These are phyloP conservation scores for Fusarium brachygibbosum DNA, from an alignment of 2,329 filamentous ascomycete species.

Conservation along the genomic window DNA sequence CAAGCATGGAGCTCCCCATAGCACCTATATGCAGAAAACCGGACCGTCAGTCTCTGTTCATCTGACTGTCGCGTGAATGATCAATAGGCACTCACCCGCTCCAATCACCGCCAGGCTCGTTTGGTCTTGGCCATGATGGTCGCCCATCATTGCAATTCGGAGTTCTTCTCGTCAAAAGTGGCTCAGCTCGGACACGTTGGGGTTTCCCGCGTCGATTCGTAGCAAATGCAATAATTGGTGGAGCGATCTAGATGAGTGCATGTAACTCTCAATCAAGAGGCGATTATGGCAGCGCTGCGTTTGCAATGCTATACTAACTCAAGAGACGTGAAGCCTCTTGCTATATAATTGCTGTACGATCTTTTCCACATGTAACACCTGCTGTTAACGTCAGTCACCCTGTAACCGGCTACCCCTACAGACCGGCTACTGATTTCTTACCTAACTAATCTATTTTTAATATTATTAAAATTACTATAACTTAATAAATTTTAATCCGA, in stretches of 20 bases:
- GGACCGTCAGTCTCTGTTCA: constrained; percentile 6
- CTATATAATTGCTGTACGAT: constrained; percentile 5
- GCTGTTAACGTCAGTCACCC: too few relatives aligned
- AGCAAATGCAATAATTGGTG: constrained; percentile 4
- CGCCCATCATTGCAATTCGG: constrained; percentile 5
- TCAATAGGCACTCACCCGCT: constrained; percentile 1
- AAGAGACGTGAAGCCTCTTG: not conserved
- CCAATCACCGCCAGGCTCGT: constrained; percentile 6
- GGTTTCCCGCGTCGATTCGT: constrained; percentile 3
- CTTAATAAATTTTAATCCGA: too few relatives aligned
- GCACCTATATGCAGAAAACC: constrained; percentile 11
- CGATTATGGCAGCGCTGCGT: constrained; percentile 7
- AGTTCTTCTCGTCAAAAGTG: constrained; percentile 7
- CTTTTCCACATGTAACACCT: constrained; percentile 1
- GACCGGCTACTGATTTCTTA: too few relatives aligned
- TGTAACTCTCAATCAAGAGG: constrained; percentile 3
- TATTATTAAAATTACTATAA: too few relatives aligned
- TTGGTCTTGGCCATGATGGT: constrained; percentile 3
- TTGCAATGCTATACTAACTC: constrained; percentile 6
- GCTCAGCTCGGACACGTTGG: constrained; percentile 7
- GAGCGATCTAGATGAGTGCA: constrained; percentile 3
- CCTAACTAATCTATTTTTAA: too few relatives aligned
- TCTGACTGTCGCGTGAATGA: constrained; percentile 5
- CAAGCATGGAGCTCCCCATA: constrained; percentile 13
- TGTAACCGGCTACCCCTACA: too few relatives aligned